These are phyloP conservation scores for Proteromonas lacertae DNA, from an alignment of 352 stramenopile genomes.

Conservation along the genomic window DNA sequence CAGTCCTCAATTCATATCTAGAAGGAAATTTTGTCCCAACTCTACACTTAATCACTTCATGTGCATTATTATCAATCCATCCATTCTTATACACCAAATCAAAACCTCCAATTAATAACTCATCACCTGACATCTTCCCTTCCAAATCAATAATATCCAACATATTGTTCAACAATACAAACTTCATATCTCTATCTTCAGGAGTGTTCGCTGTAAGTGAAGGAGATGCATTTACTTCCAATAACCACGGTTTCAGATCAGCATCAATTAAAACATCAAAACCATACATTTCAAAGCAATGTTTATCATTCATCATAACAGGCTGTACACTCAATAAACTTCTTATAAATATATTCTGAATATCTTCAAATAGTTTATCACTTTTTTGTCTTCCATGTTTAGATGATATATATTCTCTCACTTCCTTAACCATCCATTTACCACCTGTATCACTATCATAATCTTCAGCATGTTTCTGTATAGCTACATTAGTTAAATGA, in stretches of 20 bases:
- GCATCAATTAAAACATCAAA: conserved; percentile 70
- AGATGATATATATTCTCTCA: conserved; percentile 51
- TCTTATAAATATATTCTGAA: conserved; percentile 11
- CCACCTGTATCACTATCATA: conserved; percentile 59
- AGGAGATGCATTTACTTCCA: conserved; percentile 65
- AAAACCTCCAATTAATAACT: conserved; percentile 18
- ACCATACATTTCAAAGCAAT: conserved; percentile 73
- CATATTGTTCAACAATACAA: conserved; percentile 58
- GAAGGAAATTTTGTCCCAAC: no score
- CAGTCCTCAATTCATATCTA: no score
- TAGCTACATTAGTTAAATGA: conserved; percentile 65
- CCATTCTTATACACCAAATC: no score
- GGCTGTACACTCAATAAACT: conserved; percentile 34
- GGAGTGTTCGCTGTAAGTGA: conserved; percentile 52
- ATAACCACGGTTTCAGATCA: conserved; percentile 50
- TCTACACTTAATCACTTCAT: no score
- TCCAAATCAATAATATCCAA: conserved; percentile 68
- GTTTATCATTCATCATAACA: conserved; percentile 68
- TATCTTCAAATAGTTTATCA: conserved; percentile 32
- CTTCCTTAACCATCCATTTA: conserved; percentile 50
- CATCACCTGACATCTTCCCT: conserved; percentile 18
- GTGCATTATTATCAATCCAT: no score
- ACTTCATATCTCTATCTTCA: conserved; percentile 61
- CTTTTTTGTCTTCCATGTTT: conserved; percentile 1
- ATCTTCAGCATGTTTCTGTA: conserved; percentile 62